phyloP scores from a whole-genome alignment of 352 stramenopile species.

The Globisporangium rhizosaccharum region DNA sequence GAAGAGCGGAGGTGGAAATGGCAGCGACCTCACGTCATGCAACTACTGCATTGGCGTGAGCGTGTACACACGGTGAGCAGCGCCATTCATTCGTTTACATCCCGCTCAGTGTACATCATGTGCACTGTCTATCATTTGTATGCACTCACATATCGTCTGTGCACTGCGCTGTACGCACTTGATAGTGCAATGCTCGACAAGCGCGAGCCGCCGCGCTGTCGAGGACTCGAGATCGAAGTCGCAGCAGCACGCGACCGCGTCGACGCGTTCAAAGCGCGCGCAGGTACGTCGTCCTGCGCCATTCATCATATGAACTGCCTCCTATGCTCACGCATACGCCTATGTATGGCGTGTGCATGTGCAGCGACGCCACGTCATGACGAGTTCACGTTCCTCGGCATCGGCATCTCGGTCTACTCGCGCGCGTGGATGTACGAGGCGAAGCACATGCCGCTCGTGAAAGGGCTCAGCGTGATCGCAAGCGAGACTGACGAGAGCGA shows the following conservation, averaged over 20 bases:
- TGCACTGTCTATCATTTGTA: not conserved
- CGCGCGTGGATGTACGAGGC: constrained; percentile 50
- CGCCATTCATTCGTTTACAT: not conserved
- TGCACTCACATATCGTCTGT: not conserved
- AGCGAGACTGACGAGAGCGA: constrained; percentile 39
- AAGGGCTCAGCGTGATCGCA: constrained; percentile 46
- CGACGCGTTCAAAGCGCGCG: constrained; percentile 37
- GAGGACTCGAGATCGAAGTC: constrained; percentile 44
- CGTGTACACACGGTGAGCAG: constrained; percentile 54
- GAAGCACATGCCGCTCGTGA: constrained; percentile 47
- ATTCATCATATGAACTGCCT: not conserved
- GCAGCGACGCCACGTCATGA: constrained; percentile 38
- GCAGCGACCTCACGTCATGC: constrained; percentile 21
- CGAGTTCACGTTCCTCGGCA: constrained; percentile 50
- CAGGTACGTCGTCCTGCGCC: constrained; percentile 18
- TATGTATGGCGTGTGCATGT: constrained; percentile 3
- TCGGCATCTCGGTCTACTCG: constrained; percentile 64
- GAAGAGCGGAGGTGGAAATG: not conserved
- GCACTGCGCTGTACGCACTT: not conserved
- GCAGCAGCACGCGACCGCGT: constrained; percentile 32
- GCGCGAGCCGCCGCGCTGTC: constrained; percentile 43
- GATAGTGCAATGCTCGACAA: constrained; percentile 43
- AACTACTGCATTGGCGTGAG: constrained; percentile 56
- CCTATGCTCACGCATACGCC: not conserved
- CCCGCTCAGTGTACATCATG: no score